Conservation (phyloP, 495 filamentous ascomycete genomes). For the Thermochaetoides thermophila region DNA sequence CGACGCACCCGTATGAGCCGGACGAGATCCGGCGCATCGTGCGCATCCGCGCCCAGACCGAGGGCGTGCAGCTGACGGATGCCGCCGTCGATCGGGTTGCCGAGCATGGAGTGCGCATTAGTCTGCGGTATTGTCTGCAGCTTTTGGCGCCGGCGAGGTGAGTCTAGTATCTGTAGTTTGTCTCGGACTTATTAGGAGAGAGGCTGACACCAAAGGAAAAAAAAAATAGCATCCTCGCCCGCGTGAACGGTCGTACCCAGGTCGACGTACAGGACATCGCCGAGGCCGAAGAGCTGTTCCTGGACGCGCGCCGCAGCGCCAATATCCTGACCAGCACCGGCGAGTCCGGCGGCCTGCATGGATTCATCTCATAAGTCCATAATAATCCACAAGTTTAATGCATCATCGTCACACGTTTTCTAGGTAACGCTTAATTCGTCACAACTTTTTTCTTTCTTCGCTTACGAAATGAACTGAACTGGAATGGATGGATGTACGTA, state of each 20-base stretch:
- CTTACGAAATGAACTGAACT: too few relatives aligned
- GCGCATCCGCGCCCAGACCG: slow-evolving; percentile 62
- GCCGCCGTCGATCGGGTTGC: slow-evolving; percentile 73
- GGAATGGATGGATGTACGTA: too few relatives aligned
- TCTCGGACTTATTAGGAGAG: neutral
- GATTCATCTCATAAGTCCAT: slow-evolving; percentile 43
- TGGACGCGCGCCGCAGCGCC: slow-evolving; percentile 78
- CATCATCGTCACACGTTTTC: too few relatives aligned
- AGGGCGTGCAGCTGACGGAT: slow-evolving; percentile 65
- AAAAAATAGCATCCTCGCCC: slow-evolving; percentile 35
- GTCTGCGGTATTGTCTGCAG: slow-evolving; percentile 83
- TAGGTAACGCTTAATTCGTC: too few relatives aligned
- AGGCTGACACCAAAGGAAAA: neutral
- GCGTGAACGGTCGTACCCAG: slow-evolving; percentile 51
- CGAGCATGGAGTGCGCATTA: slow-evolving; percentile 71
- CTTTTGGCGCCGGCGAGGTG: slow-evolving; percentile 70
- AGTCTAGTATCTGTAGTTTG: slow-evolving; percentile 1
- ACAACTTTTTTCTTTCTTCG: too few relatives aligned
- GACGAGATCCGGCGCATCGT: slow-evolving; percentile 87
- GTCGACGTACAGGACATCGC: slow-evolving; percentile 71
- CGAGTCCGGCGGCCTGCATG: slow-evolving; percentile 44
- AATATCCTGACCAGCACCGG: slow-evolving; percentile 46
- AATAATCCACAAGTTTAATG: too few relatives aligned
- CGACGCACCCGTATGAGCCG: slow-evolving; percentile 69
- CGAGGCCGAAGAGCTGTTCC: slow-evolving; percentile 83